These are phyloP conservation scores for Excoecaria agallocha DNA, from an alignment of 345 rosid species.

Conservation along the genomic window DNA sequence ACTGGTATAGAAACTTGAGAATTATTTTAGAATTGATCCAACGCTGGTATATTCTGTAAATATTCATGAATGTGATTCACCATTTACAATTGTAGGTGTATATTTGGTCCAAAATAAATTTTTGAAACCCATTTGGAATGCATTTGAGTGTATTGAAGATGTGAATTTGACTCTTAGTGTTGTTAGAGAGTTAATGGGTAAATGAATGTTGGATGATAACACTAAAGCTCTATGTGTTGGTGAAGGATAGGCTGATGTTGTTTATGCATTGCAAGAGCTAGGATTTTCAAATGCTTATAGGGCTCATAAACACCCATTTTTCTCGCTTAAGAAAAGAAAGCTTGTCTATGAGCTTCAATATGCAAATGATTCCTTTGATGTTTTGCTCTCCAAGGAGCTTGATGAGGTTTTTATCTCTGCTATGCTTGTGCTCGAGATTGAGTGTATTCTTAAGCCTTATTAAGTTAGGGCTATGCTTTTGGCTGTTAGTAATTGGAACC, in stretches of 20 bases:
- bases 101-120: constrained; percentile 31
- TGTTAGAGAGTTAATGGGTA: constrained; percentile 49
- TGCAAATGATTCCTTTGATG: constrained; percentile 59
- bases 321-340: constrained; percentile 59
- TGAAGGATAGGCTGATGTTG: constrained; percentile 54
- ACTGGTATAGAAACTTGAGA: too few species aligned
- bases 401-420: constrained; percentile 69
- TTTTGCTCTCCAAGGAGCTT: constrained; percentile 64
- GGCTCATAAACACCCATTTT: constrained; percentile 49
- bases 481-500: constrained; percentile 38
- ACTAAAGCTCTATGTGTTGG: constrained; percentile 76
- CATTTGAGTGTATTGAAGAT: constrained; percentile 47
- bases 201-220: constrained; percentile 44
- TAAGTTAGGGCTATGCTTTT: constrained; percentile 81
- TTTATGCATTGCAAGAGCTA: constrained; percentile 48
- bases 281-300: constrained; percentile 55
- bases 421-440: constrained; percentile 73
- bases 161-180: constrained; percentile 47
- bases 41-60: constrained; percentile 26
- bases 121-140: constrained; percentile 46
- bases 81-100: constrained; percentile 25
- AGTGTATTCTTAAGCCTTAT: constrained; percentile 73
- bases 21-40: constrained; percentile 39
- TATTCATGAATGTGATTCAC: constrained; percentile 43
- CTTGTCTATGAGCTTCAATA: constrained; percentile 50